phyloP scores from a whole-genome alignment of 2,329 filamentous ascomycete species.

The Exophiala viscosa region DNA sequence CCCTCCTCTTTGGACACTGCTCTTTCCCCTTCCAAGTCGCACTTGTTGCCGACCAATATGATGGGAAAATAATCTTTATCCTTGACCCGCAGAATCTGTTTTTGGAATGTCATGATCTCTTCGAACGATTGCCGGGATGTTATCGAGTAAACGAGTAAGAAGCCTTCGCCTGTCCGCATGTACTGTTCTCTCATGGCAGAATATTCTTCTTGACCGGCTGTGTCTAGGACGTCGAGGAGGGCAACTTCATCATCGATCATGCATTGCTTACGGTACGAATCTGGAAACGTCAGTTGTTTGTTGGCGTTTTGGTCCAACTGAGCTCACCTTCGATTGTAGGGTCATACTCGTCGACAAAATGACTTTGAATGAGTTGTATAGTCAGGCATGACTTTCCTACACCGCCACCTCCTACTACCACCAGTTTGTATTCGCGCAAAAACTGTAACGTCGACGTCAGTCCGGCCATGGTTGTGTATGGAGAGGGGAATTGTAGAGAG shows the following conservation, averaged over 20 bases:
- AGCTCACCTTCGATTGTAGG: slow-evolving; percentile 87
- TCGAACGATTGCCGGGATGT: slow-evolving; percentile 96
- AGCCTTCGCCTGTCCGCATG: slow-evolving; percentile 98
- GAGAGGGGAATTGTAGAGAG: slow-evolving; percentile 1
- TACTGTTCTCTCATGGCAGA: slow-evolving; percentile 99
- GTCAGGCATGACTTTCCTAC: slow-evolving; percentile 99
- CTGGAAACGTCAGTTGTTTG: slow-evolving; percentile 46
- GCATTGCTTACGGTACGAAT: slow-evolving; percentile 99
- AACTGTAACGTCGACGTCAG: slow-evolving; percentile 55
- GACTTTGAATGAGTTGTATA: slow-evolving; percentile 90
- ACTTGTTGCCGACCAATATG: slow-evolving; percentile 98
- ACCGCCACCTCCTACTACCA: slow-evolving; percentile 95
- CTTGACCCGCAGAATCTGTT: slow-evolving; percentile 97
- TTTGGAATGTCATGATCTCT: slow-evolving; percentile 97
- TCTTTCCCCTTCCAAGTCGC: slow-evolving; percentile 90
- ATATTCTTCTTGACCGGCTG: slow-evolving; percentile 97
- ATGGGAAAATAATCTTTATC: slow-evolving; percentile 99
- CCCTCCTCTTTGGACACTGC: slow-evolving; percentile 93
- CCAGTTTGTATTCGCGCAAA: slow-evolving; percentile 88
- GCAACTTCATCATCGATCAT: slow-evolving; percentile 98
- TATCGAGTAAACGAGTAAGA: slow-evolving; percentile 97
- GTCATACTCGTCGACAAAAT: slow-evolving; percentile 99
- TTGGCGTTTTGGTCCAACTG: slow-evolving; percentile 6
- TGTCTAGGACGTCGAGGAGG: slow-evolving; percentile 95
- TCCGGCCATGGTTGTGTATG: slow-evolving; percentile 25